Percentiles rank a stretch among this genome's conserved stretches.
Conservation (phyloP, 495 filamentous ascomycete genomes). For the Lophium mytilinum region DNA sequence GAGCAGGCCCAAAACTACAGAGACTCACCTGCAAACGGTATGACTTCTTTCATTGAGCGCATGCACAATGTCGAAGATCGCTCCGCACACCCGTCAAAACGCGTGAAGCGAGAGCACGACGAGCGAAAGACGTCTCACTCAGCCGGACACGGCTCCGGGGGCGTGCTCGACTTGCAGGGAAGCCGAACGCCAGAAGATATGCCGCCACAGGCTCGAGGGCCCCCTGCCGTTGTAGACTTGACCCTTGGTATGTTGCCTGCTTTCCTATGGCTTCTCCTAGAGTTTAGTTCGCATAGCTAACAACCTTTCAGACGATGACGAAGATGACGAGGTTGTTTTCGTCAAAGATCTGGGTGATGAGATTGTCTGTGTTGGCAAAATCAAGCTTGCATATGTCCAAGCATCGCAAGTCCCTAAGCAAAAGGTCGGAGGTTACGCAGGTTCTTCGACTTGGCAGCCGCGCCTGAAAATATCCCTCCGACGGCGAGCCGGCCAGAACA, state of each 20-base stretch:
- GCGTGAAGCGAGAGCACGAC: conserved; percentile 47
- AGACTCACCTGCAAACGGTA: conserved; percentile 23
- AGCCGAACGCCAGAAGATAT: conserved; percentile 13
- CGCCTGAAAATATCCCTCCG: conserved; percentile 61
- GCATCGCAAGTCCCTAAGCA: conserved; percentile 58
- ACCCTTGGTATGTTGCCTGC: neutral
- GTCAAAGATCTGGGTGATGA: conserved; percentile 40
- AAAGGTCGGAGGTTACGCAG: conserved; percentile 48
- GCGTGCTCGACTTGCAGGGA: conserved; percentile 56
- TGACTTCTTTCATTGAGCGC: conserved; percentile 51
- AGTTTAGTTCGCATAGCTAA: neutral
- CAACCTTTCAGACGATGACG: conserved; percentile 23
- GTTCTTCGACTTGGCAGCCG: conserved; percentile 53
- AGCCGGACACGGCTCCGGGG: conserved; percentile 40
- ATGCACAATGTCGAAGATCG: conserved; percentile 66
- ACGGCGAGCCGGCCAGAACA: conserved; percentile 42
- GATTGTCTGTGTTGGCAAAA: conserved; percentile 78
- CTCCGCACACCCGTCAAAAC: conserved; percentile 53
- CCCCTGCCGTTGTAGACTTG: conserved; percentile 3
- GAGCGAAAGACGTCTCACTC: conserved; percentile 36
- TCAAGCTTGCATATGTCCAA: conserved; percentile 61
- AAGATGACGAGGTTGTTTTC: conserved; percentile 50
- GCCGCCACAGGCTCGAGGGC: neutral
- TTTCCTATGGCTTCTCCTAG: neutral
- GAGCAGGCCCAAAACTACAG: neutral